A percentile compares a stretch with the other conserved stretches of the same genome.
These are phyloP conservation scores for Eutrema japonicum DNA, from an alignment of 345 rosid species.

Conservation along the genomic window DNA sequence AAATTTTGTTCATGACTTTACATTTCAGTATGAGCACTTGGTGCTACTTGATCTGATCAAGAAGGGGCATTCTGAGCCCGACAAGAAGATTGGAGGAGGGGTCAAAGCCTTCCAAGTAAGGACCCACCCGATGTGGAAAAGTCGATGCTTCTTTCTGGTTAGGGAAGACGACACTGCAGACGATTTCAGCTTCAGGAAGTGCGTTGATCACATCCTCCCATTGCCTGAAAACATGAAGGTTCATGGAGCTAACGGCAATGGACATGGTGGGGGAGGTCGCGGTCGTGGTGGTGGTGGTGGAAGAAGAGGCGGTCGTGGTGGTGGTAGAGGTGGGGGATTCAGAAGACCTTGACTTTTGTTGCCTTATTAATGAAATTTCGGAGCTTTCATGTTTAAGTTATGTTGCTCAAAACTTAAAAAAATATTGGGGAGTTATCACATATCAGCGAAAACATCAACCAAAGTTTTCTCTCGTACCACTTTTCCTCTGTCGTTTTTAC, in stretches of 20 bases:
- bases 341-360: conserved; percentile 31
- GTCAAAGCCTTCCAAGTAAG: conserved; percentile 73
- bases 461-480: no score
- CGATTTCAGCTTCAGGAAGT: conserved; percentile 98
- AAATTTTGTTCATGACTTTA: conserved; percentile 1
- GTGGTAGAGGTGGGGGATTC: conserved; percentile 54
- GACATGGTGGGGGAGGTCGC: conserved; percentile 49
- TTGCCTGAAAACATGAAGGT: conserved; percentile 83
- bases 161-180: conserved; percentile 74
- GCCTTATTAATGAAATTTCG: conserved; percentile 16
- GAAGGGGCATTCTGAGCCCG: conserved; percentile 83
- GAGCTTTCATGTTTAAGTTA: conserved; percentile 5
- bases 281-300: conserved; percentile 62
- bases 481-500: no score
- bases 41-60: conserved; percentile 75
- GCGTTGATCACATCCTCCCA: conserved; percentile 85
- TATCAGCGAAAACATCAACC: no score
- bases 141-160: conserved; percentile 78
- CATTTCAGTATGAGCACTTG: conserved; percentile 74
- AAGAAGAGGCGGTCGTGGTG: conserved; percentile 57
- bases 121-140: conserved; percentile 75
- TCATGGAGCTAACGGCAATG: conserved; percentile 51
- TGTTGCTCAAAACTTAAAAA: conserved; percentile 14
- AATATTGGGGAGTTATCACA: no score
- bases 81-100: conserved; percentile 77